Base-by-base conservation (phyloP, 2,329 filamentous ascomycete species). In the Ophiosphaerella narmari region DNA sequence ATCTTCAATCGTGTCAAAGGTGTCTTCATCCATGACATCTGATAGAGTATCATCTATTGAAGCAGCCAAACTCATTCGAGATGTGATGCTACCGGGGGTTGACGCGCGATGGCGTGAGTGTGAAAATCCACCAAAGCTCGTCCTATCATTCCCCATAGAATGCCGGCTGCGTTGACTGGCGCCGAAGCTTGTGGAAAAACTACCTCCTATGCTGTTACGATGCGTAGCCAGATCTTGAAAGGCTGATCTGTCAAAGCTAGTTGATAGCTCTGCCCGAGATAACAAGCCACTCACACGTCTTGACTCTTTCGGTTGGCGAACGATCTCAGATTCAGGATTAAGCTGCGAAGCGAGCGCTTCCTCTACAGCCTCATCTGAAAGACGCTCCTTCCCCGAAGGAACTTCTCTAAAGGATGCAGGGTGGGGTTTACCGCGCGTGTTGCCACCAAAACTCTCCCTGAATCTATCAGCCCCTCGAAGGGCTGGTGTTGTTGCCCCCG, bases 271-370 rank as follows among this genome's bases (percentile, higher is more conserved):
- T 29, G 90, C 89, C 63, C 93, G 83, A 13, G 92, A 92, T 45
- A 97, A 80, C 75, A 96, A 83, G 13, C 93, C 97, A 76, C 94
- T 99, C 23, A 97, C 88, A 43, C 94, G 85, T 37, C 94, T 85
- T n/a, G 83, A 85, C 37, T 84, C 81, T 55, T 81, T 82, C 14
- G 81, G 80, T 39, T 81, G 79, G 24, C 81, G 78, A 29, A 81
- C 77, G 47, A 70, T 66, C 35, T 75, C 72, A 43, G 72, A 79
- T 43, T 79, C 77, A 14, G 78, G 78, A 50, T 80, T 78, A 46
- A 80, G 72, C 43, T 78, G 77, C 6, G 77, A 79, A 9, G 75
- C 76, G 62, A 80, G 77, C 7, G 67, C 75, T 46, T 77, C 75
- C 54, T 80, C 78, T 14, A 78, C 76, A 34, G 69, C 70, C 46